Evolutionary conservation across 495 filamentous ascomycete genomes (phyloP), one percentile per base, ranked within the genome.

Genomic region (Aspergillus heteromorphus): DNA sequence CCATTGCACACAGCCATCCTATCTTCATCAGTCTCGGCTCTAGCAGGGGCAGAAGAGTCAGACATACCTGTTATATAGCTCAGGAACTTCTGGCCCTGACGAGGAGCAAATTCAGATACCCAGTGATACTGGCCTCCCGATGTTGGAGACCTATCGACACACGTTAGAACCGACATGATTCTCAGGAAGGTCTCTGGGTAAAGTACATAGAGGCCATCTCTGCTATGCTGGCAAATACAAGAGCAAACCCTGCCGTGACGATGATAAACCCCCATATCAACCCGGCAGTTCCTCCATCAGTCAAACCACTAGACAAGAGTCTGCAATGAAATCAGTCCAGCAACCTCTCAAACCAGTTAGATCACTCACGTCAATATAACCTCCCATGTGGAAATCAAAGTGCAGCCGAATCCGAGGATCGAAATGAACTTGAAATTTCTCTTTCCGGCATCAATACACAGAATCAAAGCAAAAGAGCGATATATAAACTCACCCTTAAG

Each of bases 1-100:
- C 82, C 27, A 78, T 76, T 4, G 78, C 77, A 27, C 73, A 79
- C 19, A 87, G 69, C 84, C 83, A 87, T 13, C 79, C 79, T 77
- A 45, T 1, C 7, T 3, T 9, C 16, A 20, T 63, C 19, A 62
- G 47, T 10, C 30, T 6, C 38, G 45, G 34, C 16, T 7, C 3
- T 27, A 21, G 1, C 17, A 31, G 7, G 45, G 11, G 3, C 7
- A 19, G 13, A 19, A 25, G 7, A 4, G 7, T 19, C 10, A 40
- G 30, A 17, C 10, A 38, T 67, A 73, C 81, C 81, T 43, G 80
- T 79, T 30, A 83, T 72, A 60, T 84, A 86, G 58, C 81, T 82
- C 9, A 83, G 65, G 38, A 81, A 80, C 49, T 80, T 82, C 52
- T 81, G 80, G 36, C 62, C 74, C n/a, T 62, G 69, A 5, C 57